Conservation (phyloP, 2,329 filamentous ascomycete species). For the Parastagonospora avenae region DNA sequence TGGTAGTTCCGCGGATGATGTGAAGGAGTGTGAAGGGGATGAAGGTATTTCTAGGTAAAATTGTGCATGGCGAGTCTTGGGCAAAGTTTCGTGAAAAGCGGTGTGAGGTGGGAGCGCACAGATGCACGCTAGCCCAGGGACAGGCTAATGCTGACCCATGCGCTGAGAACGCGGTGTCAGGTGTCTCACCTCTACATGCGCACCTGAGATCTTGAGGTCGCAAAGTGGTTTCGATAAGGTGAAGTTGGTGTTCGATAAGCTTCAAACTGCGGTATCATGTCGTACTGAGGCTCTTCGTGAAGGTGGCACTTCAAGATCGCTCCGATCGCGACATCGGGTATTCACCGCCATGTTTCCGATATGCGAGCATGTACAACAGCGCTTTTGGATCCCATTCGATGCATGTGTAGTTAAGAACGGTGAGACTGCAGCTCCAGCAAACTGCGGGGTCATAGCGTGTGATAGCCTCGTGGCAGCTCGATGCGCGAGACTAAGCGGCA, state of each 20-base stretch:
- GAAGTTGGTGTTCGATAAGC: too few relatives aligned
- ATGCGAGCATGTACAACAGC: conserved; percentile 1
- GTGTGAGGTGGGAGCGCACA: conserved; percentile 45
- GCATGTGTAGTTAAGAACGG: conserved; percentile 15
- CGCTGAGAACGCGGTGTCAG: conserved; percentile 34
- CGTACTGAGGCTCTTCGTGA: too few relatives aligned
- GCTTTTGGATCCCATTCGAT: conserved; percentile 10
- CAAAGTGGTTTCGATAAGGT: neutral
- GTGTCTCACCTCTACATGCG: conserved; percentile 27
- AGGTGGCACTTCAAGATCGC: neutral
- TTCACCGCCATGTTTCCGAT: conserved; percentile 5
- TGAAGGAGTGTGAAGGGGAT: conserved; percentile 16
- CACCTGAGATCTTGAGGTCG: conserved; percentile 7
- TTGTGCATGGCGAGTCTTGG: conserved; percentile 24
- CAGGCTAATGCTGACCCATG: conserved; percentile 41
- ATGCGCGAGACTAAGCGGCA: conserved; percentile 12
- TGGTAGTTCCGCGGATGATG: conserved; percentile 16
- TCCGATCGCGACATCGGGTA: conserved; percentile 1
- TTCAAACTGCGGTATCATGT: neutral
- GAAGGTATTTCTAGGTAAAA: conserved; percentile 33
- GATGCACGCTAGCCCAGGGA: conserved; percentile 36
- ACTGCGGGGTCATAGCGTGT: conserved; percentile 24
- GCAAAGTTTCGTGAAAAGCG: conserved; percentile 43
- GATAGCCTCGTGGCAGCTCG: conserved; percentile 13
- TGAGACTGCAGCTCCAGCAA: conserved; percentile 16